A percentile compares a stretch with the other conserved stretches of the same genome.
Evolutionary conservation across 2,329 filamentous ascomycete genomes (phyloP).

Genomic region (Aplosporella prunicola): DNA sequence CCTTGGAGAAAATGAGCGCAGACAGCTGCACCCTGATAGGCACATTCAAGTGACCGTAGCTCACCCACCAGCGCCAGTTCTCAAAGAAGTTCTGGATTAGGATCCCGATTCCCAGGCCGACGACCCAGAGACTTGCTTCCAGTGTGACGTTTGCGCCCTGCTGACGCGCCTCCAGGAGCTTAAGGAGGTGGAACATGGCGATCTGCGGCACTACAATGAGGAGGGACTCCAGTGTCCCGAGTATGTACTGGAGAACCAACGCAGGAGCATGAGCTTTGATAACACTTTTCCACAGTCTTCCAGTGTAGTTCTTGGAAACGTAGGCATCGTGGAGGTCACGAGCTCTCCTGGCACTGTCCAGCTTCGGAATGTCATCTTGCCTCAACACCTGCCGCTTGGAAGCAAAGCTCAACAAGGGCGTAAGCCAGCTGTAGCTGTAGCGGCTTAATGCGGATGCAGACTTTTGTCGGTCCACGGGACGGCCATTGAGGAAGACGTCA

Average conservation of each 20-base stretch:
- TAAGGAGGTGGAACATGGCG: slow-evolving; percentile 56
- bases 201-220: slow-evolving; percentile 63
- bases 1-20: slow-evolving; percentile 66
- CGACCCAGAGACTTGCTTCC: slow-evolving; percentile 59
- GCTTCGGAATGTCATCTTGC: slow-evolving; percentile 9
- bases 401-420: slow-evolving; percentile 37
- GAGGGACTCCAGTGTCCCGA: slow-evolving; percentile 47
- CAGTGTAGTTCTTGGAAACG: slow-evolving; percentile 11
- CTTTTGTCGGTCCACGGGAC: slow-evolving; percentile 51
- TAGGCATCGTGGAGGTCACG: slow-evolving; percentile 13
- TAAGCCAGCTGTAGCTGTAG: slow-evolving; percentile 58
- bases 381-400: slow-evolving; percentile 4
- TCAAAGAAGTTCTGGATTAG: slow-evolving; percentile 10
- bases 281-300: slow-evolving; percentile 52
- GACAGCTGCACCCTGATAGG: slow-evolving; percentile 62
- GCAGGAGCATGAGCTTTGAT: slow-evolving; percentile 47
- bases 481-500: slow-evolving; percentile 2
- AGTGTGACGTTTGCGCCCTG: slow-evolving; percentile 37
- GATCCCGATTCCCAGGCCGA: slow-evolving; percentile 52
- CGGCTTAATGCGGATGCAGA: slow-evolving; percentile 52
- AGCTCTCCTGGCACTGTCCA: slow-evolving; percentile 11
- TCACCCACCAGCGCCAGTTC: slow-evolving; percentile 49
- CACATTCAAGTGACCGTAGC: slow-evolving; percentile 52
- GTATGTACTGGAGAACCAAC: slow-evolving; percentile 49
- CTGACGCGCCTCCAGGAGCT: slow-evolving; percentile 49